Conservation (phyloP, 2,329 filamentous ascomycete genomes). For the Claviceps maximensis region DNA sequence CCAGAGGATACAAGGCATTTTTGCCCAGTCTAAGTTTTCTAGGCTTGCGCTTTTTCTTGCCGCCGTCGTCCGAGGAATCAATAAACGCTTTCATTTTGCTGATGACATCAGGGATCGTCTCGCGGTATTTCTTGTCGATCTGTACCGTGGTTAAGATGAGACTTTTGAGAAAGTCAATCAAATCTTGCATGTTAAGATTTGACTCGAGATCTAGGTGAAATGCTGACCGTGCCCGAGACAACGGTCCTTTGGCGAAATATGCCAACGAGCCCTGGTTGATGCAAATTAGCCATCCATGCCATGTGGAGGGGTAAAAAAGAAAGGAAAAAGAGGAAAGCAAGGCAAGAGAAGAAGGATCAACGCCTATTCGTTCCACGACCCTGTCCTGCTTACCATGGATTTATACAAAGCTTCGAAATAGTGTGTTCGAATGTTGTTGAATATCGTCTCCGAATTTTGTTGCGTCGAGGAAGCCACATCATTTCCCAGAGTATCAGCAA, state of each 20-base stretch:
- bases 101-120: conserved; percentile 51
- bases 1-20: conserved; percentile 53
- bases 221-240: conserved; percentile 60
- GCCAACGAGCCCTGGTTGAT: conserved; percentile 53
- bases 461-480: conserved; percentile 12
- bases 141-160: conserved; percentile 53
- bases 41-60: conserved; percentile 36
- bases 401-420: conserved; percentile 50
- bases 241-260: conserved; percentile 72
- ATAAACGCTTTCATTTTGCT: conserved; percentile 40
- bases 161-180: conserved; percentile 55
- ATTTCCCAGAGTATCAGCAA: background rate
- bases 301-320: conserved; percentile 7
- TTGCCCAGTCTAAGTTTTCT: conserved; percentile 56
- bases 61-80: conserved; percentile 39
- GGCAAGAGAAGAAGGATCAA: too few species aligned
- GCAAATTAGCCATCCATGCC: conserved; percentile 8
- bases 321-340: background rate
- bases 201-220: conserved; percentile 52
- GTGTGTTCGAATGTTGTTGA: conserved; percentile 43
- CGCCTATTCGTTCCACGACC: too few species aligned
- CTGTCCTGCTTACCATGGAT: conserved; percentile 44
- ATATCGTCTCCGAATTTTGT: conserved; percentile 37
- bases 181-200: conserved; percentile 45
- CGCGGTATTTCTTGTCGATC: conserved; percentile 70